phyloP scores from a whole-genome alignment of 176 grass and related monocot genomes.

The Lolium rigidum region DNA sequence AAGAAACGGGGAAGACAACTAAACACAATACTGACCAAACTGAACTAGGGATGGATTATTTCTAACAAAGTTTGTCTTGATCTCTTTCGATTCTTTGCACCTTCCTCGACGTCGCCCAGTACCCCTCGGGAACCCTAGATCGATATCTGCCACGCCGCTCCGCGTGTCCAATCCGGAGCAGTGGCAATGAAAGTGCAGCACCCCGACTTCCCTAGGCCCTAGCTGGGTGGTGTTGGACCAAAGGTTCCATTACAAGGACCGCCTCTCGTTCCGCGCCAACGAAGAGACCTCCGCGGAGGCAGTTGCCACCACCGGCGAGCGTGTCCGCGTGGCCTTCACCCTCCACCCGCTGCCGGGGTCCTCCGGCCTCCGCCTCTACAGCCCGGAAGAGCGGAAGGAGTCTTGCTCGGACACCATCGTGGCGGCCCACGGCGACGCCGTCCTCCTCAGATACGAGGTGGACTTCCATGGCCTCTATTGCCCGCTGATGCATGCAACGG shows the following conservation, averaged over 20 bases:
- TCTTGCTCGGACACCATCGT: not conserved
- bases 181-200: not conserved
- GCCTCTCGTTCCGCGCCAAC: not conserved
- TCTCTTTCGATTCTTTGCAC: too few species aligned
- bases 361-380: not conserved
- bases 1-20: too few species aligned
- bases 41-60: too few species aligned
- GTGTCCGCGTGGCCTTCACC: not conserved
- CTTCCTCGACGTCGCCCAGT: not conserved
- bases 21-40: too few species aligned
- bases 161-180: not conserved
- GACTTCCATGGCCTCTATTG: not conserved
- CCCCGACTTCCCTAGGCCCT: not conserved
- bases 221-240: not conserved
- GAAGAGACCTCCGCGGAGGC: not conserved
- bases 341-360: not conserved
- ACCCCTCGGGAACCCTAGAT: not conserved
- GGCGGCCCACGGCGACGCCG: not conserved
- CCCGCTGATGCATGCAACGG: not conserved
- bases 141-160: not conserved
- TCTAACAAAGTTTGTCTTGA: too few species aligned
- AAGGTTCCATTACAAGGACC: not conserved
- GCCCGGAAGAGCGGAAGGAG: not conserved
- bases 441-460: conserved; percentile 6
- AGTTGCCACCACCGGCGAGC: not conserved